Conservation (phyloP, 2,329 filamentous ascomycete species). For the Clonostachys byssicola region DNA sequence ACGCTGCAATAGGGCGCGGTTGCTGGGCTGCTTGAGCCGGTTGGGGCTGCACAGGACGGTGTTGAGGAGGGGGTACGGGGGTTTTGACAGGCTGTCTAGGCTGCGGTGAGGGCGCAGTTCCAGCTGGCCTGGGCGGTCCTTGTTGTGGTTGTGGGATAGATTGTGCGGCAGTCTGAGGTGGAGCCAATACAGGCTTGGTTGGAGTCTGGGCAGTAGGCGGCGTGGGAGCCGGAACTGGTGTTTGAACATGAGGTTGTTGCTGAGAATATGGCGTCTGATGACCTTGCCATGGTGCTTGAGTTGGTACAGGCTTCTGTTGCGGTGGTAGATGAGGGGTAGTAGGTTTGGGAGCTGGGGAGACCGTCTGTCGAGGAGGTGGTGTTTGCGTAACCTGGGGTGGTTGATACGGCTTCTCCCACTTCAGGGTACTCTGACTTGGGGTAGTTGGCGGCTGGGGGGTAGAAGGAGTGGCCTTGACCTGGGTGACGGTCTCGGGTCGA, state of each 20-base stretch:
- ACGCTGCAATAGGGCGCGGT: slow-evolving; percentile 23
- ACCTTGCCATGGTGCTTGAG: slow-evolving; percentile 4
- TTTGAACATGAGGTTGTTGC: not conserved
- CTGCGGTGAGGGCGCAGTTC: slow-evolving; percentile 14
- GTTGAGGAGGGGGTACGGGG: slow-evolving; percentile 21
- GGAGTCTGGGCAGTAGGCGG: slow-evolving; percentile 8
- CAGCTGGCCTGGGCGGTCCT: slow-evolving; percentile 17
- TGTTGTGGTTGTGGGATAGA: slow-evolving; percentile 26
- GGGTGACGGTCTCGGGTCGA: slow-evolving; percentile 23
- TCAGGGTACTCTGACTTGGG: slow-evolving; percentile 17
- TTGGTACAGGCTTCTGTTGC: slow-evolving; percentile 14
- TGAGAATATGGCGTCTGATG: slow-evolving; percentile 1
- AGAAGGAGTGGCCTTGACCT: slow-evolving; percentile 13
- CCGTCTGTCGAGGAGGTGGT: slow-evolving; percentile 14
- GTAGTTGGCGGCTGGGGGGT: slow-evolving; percentile 14
- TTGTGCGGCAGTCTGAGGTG: slow-evolving; percentile 28
- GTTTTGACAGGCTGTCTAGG: slow-evolving; percentile 18
- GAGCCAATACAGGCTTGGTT: slow-evolving; percentile 21
- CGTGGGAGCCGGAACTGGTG: not conserved
- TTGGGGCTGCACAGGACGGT: slow-evolving; percentile 21
- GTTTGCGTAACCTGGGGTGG: slow-evolving; percentile 18
- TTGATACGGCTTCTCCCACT: slow-evolving; percentile 37
- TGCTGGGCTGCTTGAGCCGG: slow-evolving; percentile 13
- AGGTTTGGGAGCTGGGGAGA: slow-evolving; percentile 11
- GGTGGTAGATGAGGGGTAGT: slow-evolving; percentile 10